phyloP scores from a whole-genome alignment of 345 rosid species.

The Zanthoxylum bungeanum region DNA sequence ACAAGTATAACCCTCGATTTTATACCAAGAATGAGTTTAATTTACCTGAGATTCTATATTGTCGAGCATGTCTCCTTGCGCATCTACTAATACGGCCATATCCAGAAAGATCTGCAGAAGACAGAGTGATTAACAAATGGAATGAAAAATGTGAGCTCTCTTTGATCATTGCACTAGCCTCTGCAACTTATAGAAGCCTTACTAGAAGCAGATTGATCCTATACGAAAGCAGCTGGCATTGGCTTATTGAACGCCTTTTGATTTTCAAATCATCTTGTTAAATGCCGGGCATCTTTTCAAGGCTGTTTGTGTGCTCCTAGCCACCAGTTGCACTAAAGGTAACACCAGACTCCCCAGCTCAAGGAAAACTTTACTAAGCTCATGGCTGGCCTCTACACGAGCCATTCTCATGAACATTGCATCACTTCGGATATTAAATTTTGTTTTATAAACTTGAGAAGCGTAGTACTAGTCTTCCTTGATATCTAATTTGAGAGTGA shows the following conservation, averaged over 20 bases:
- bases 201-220: not conserved
- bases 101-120: constrained; percentile 75
- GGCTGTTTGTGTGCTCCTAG: not conserved
- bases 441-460: not conserved
- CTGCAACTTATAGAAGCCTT: not conserved
- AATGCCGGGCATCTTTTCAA: not conserved
- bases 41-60: constrained; percentile 86
- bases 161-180: not conserved
- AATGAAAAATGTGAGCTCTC: constrained; percentile 7
- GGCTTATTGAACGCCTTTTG: not conserved
- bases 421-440: not conserved
- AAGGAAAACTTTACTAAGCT: not conserved
- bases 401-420: not conserved
- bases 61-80: constrained; percentile 93
- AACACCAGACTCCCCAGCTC: not conserved
- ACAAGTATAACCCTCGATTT: not conserved
- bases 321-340: not conserved
- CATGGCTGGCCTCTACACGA: not conserved
- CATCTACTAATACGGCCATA: constrained; percentile 93
- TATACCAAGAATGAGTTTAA: not conserved
- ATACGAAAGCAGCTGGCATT: not conserved
- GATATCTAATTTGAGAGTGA: not conserved
- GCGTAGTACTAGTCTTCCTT: not conserved
- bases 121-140: not conserved
- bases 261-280: not conserved